Conservation (phyloP, 1,284 basidiomycete species). For the Tilletia setariae region DNA sequence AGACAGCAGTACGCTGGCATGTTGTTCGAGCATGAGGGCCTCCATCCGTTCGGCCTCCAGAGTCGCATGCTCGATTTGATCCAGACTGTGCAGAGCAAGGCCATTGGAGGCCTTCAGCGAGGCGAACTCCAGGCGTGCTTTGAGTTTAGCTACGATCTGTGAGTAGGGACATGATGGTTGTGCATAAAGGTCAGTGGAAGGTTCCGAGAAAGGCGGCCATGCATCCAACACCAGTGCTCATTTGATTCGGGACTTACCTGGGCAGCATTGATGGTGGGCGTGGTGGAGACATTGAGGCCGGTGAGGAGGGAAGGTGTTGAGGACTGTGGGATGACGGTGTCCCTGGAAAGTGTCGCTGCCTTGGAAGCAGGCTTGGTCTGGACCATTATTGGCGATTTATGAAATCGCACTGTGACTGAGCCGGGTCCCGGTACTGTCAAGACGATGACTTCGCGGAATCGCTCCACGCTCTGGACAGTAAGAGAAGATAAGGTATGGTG, state of each 20-base stretch:
- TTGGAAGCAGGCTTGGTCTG: too few relatives aligned
- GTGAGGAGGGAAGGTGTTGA: conserved; percentile 5
- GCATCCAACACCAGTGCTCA: not conserved
- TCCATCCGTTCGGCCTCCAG: not conserved
- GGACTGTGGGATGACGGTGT: too few relatives aligned
- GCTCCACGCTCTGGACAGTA: too few relatives aligned
- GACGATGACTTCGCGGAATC: too few relatives aligned
- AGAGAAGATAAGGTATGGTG: too few relatives aligned
- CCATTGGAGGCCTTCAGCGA: conserved; percentile 10
- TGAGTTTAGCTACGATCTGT: not conserved
- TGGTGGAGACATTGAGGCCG: not conserved
- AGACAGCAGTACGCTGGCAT: not conserved
- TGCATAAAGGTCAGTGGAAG: not conserved
- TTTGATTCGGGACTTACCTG: not conserved
- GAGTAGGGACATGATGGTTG: not conserved
- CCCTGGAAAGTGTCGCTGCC: too few relatives aligned
- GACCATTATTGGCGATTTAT: too few relatives aligned
- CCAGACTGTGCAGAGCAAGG: not conserved
- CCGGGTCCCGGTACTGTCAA: too few relatives aligned
- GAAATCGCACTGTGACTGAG: too few relatives aligned
- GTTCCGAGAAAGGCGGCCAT: not conserved
- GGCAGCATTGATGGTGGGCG: not conserved
- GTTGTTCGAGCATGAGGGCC: not conserved
- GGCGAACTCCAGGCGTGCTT: not conserved
- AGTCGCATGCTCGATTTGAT: conserved; percentile 2